These are phyloP conservation scores for Leishmania martiniquensis DNA, from an alignment of 208 protist genomes.

Conservation along the genomic window DNA sequence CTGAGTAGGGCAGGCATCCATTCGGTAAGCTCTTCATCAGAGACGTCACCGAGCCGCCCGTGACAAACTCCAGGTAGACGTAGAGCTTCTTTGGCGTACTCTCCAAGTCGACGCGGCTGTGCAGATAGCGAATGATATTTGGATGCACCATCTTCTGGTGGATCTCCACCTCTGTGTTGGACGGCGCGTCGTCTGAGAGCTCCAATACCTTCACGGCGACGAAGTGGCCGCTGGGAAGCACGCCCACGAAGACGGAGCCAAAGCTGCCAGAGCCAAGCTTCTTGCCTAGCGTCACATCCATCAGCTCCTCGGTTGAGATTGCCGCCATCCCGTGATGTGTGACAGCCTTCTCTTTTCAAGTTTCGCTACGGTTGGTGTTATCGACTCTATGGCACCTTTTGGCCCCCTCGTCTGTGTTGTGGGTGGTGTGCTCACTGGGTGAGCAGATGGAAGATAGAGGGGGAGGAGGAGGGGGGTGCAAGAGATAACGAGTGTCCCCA, in stretches of 20 bases:
- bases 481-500: not conserved
- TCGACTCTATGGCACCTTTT: not conserved
- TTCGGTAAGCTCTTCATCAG: constrained; percentile 89
- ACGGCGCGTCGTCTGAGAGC: constrained; percentile 79
- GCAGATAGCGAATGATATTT: constrained; percentile 93
- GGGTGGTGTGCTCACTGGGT: not conserved
- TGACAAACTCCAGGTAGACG: constrained; percentile 94
- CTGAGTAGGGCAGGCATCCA: constrained; percentile 70
- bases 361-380: not conserved
- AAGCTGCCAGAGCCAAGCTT: constrained; percentile 92
- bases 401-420: not conserved
- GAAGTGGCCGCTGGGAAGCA: constrained; percentile 86
- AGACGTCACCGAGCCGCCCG: constrained; percentile 89
- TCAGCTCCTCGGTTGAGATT: constrained; percentile 70
- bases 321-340: constrained; percentile 24
- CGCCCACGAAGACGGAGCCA: constrained; percentile 88
- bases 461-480: not conserved
- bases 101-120: constrained; percentile 80
- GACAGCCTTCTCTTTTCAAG: not conserved
- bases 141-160: constrained; percentile 89
- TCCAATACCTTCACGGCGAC: constrained; percentile 92
- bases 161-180: constrained; percentile 91
- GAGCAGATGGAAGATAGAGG: not conserved
- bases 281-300: constrained; percentile 81
- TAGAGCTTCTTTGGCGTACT: constrained; percentile 86